Base-by-base conservation (phyloP, 2,329 filamentous ascomycete species). In the Phoma sp. region DNA sequence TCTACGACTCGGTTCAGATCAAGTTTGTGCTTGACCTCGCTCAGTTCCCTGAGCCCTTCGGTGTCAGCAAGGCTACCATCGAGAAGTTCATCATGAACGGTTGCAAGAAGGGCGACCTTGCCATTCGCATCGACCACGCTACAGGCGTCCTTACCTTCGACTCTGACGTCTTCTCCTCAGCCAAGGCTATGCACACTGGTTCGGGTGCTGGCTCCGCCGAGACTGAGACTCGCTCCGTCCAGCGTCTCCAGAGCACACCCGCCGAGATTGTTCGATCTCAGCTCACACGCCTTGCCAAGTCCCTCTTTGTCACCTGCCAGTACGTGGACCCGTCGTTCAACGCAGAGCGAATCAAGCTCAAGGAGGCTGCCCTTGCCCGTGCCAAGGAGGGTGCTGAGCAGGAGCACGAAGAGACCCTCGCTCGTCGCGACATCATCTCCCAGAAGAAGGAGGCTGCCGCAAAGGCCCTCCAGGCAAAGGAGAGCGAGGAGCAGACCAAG, bases 61-160 rank as follows among this genome's bases (percentile, higher is more conserved):
- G 97, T 79, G 92, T 98, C 65, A 90, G 86, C 61, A 88, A 90
- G 49, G 87, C 89, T 64, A 96, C 91, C 59, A 96, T 99, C 65
- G 95, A 99, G 83, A 99, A 98, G 82, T 99, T 99, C 84, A 98
- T 99, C 84, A 99, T 99, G 95, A 99, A 99, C 78, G 95, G 95
- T 62, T 98, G 96, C 85, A 99, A 99, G 87, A 99, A 99, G 86
- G 95, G 95, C 53, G 95, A 99, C 70, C 85, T 99, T 40, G 90
- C 95, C 49, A 96, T 99, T 69, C 92, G 95, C 59, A 92, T 98
- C 78, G 91, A 98, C 74, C 95, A 99, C 74, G 92, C 92, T 59
- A 94, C 93, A 49, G 92, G 95, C 57, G 91, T 97, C 44, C 86
- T 99, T 57, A 97, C 92, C 76, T 99, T 99, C 69, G 95, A 99